Percentiles rank a stretch among this genome's conserved stretches.
These are phyloP conservation scores for Kuraishia capsulata DNA, from an alignment of 805 yeast species.

Conservation along the genomic window DNA sequence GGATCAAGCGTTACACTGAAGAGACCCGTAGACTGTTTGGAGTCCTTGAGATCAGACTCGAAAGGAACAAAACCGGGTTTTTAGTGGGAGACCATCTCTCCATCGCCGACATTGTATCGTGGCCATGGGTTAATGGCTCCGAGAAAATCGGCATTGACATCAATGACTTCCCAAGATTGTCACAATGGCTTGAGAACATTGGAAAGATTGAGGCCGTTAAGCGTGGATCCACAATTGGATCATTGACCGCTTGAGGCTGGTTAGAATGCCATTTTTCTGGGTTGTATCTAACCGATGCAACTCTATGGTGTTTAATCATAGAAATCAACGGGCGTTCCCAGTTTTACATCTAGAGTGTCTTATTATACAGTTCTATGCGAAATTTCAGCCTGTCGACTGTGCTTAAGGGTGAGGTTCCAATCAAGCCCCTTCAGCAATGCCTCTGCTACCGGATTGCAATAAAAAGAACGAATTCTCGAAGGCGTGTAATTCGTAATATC, in stretches of 20 bases:
- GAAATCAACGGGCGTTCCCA: no score
- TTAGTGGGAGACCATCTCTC: conserved; percentile 52
- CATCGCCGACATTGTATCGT: conserved; percentile 47
- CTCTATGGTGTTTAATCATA: no score
- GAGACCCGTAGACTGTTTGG: conserved; percentile 47
- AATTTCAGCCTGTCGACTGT: no score
- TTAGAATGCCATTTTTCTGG: no score
- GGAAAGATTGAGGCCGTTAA: conserved; percentile 22
- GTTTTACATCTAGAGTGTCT: no score
- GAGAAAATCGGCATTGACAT: conserved; percentile 19
- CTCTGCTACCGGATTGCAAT: conserved; percentile 27
- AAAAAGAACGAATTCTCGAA: conserved; percentile 25
- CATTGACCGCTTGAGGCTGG: no score
- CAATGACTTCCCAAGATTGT: conserved; percentile 27
- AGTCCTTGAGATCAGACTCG: conserved; percentile 43
- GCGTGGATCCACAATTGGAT: conserved; percentile 19
- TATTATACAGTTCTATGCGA: no score
- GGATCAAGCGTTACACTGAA: conserved; percentile 36
- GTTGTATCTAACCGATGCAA: no score
- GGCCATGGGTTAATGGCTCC: conserved; percentile 32
- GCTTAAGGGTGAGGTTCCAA: conserved; percentile 10
- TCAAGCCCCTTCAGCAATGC: conserved; percentile 25
- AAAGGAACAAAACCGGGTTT: conserved; percentile 34
- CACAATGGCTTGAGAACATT: conserved; percentile 30
- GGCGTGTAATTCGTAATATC: conserved; percentile 27